These are phyloP conservation scores for Xylariaceae sp. DNA, from an alignment of 2,329 filamentous ascomycete genomes.

Conservation along the genomic window DNA sequence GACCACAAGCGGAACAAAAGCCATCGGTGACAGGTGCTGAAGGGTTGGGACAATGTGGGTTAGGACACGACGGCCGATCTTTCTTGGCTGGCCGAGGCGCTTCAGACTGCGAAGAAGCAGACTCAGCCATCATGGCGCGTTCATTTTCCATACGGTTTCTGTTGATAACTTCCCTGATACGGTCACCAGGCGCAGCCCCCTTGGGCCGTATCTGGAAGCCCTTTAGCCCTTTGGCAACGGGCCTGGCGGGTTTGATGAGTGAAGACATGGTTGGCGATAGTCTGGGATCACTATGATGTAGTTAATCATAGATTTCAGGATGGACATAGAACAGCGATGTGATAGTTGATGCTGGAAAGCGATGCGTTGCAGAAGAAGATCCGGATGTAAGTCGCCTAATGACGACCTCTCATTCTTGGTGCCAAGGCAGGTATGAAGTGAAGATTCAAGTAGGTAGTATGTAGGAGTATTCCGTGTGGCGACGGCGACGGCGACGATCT, in stretches of 20 bases:
- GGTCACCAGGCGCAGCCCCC: slow-evolving; percentile 44
- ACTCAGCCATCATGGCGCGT: slow-evolving; percentile 23
- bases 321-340: neutral
- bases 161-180: slow-evolving; percentile 42
- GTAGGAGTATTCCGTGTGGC: too few relatives aligned
- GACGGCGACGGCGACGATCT: too few relatives aligned
- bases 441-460: neutral
- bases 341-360: neutral
- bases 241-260: slow-evolving; percentile 40
- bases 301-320: neutral
- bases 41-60: slow-evolving; percentile 55
- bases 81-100: slow-evolving; percentile 21
- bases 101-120: slow-evolving; percentile 18
- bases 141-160: slow-evolving; percentile 27
- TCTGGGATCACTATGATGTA: neutral
- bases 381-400: slow-evolving; percentile 7
- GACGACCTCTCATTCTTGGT: slow-evolving; percentile 6
- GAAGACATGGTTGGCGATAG: slow-evolving; percentile 43
- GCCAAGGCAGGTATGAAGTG: neutral
- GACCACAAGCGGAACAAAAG: slow-evolving; percentile 79
- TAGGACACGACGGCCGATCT: slow-evolving; percentile 43
- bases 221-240: slow-evolving; percentile 21
- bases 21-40: slow-evolving; percentile 53
- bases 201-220: slow-evolving; percentile 39
- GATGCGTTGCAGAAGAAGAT: neutral